Base-by-base conservation (phyloP, 2,329 filamentous ascomycete species). In the Emmonsiellopsis sp. region DNA sequence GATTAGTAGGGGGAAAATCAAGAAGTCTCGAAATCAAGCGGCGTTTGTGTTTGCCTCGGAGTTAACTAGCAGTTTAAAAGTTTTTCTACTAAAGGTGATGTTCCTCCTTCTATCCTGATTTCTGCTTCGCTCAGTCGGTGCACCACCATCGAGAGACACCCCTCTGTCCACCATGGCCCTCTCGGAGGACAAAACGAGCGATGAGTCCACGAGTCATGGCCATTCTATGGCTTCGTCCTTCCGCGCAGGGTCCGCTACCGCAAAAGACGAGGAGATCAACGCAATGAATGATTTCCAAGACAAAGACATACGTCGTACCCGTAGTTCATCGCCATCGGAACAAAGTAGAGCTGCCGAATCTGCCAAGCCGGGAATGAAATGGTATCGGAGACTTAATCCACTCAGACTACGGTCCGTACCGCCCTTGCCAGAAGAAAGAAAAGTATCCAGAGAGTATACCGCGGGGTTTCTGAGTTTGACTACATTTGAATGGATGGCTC, bases 401-500 rank as follows among this genome's bases (percentile, higher is more conserved):
- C 55, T 76, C 14, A 69, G 73, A 64, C 69, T 71, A 56, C 75
- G 76, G 44, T 65, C 67, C 14, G 70, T 71, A 40, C 81, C 81
- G n/a, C 77, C 80, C 2, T 67, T 84, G 2, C 81, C 82, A 1
- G 66, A 76, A 31, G 71, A 78, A 60, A 71, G 80, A 33, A 63
- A 63, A 8, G 68, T 76, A 0, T 90, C 82, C 5, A 80, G 79
- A 57, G 91, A 96, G 71, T 77, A 88, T 65, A 77, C 74, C 3
- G 91, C 91, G 5, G 74, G 79, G 2, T 85, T 90, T 63, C 79
- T 93, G 58, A 95, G 88, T 71, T 67, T 77, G 53, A 67, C 95
- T 21, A 86, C 85, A 3, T 97, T 95, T 65, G 82, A 89, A 67
- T 97, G 92, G 92, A 92, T 96, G 78, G 83, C 83, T 0, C 85